Conservation (phyloP, 2,329 filamentous ascomycete genomes). For the Clarireedia homoeocarpa region DNA sequence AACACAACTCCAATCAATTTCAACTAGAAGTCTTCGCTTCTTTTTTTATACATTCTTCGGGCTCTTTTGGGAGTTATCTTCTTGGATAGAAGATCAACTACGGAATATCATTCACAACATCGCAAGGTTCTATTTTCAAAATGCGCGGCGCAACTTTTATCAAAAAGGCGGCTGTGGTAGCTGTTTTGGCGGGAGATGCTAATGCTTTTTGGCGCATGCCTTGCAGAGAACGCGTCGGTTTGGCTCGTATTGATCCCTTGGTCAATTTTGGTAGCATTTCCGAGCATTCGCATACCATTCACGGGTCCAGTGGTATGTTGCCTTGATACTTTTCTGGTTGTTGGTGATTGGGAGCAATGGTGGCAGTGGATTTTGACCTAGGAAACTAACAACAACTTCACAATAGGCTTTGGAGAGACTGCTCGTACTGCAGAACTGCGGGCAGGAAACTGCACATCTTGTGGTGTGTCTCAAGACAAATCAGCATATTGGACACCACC, state of each 20-base stretch:
- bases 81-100: neutral
- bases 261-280: constrained; percentile 50
- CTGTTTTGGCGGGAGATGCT: constrained; percentile 22
- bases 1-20: too few relatives aligned
- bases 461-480: constrained; percentile 51
- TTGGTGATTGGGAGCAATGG: constrained; percentile 3
- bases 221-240: constrained; percentile 61
- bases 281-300: constrained; percentile 65
- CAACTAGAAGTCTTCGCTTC: too few relatives aligned
- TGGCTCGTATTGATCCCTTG: constrained; percentile 72
- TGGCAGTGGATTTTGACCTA: constrained; percentile 10
- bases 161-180: neutral
- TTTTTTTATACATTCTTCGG: neutral
- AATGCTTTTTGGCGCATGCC: constrained; percentile 86
- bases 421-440: constrained; percentile 47
- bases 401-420: constrained; percentile 55
- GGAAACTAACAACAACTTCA: too few relatives aligned
- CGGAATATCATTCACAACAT: neutral
- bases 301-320: constrained; percentile 65
- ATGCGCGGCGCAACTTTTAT: constrained; percentile 3
- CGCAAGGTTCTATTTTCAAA: neutral
- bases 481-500: constrained; percentile 64
- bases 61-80: neutral
- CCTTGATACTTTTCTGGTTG: constrained; percentile 1
- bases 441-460: constrained; percentile 56